Percentiles rank a stretch among this genome's conserved stretches.
Evolutionary conservation across 1,284 basidiomycete genomes (phyloP).

Genomic region (Microbotryum saponariae): DNA sequence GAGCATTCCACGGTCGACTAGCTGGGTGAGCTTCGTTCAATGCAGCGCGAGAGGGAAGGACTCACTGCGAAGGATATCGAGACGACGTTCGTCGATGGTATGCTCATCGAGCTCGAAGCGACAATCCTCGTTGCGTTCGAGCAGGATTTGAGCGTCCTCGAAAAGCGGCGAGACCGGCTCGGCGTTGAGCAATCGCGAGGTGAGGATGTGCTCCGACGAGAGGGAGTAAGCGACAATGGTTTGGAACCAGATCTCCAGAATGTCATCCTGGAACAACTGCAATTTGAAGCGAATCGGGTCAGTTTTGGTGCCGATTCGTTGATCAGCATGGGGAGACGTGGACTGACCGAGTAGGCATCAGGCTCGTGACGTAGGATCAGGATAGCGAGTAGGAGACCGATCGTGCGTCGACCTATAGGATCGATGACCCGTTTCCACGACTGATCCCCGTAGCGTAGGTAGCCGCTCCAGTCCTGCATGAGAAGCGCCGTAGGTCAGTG

Average conservation of each 20-base stretch:
- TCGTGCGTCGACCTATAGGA: slow-evolving; percentile 51
- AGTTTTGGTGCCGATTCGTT: too few species aligned
- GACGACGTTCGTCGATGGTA: slow-evolving; percentile 15
- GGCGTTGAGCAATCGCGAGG: slow-evolving; percentile 13
- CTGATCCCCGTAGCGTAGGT: slow-evolving; percentile 52
- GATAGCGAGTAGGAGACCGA: slow-evolving; percentile 62
- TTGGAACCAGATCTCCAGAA: slow-evolving; percentile 54
- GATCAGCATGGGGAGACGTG: neutral
- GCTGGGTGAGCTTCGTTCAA: neutral
- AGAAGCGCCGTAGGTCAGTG: neutral
- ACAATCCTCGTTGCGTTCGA: neutral
- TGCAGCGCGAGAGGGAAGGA: neutral
- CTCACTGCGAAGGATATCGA: slow-evolving; percentile 22
- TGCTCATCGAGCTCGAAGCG: slow-evolving; percentile 10
- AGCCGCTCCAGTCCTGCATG: slow-evolving; percentile 58
- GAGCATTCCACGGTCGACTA: neutral
- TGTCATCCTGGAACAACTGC: slow-evolving; percentile 51
- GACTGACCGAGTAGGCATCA: slow-evolving; percentile 53
- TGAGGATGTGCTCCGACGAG: slow-evolving; percentile 50
- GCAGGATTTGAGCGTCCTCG: slow-evolving; percentile 7
- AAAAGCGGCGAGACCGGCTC: slow-evolving; percentile 9
- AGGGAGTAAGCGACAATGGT: slow-evolving; percentile 51
- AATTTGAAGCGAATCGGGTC: neutral
- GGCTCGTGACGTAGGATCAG: slow-evolving; percentile 60
- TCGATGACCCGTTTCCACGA: slow-evolving; percentile 58